phyloP scores from a whole-genome alignment of 495 filamentous ascomycete genomes.

The Talaromyces thailandensis region DNA sequence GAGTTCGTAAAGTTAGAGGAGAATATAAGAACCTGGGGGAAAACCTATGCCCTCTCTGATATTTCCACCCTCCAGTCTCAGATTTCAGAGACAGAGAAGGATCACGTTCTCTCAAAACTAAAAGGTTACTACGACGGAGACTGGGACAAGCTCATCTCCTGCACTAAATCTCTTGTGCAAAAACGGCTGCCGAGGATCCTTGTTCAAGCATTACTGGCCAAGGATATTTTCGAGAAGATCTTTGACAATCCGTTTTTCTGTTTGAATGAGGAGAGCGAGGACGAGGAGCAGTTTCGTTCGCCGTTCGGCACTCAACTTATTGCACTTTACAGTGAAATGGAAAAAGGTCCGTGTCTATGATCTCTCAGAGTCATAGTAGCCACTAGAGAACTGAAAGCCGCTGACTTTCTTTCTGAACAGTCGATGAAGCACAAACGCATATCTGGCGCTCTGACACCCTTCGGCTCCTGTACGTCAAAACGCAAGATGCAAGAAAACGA shows the following conservation, averaged over 20 bases:
- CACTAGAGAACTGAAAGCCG: not conserved
- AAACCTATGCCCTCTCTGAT: not conserved
- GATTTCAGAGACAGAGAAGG: not conserved
- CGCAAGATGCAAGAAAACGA: not conserved
- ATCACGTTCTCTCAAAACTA: not conserved
- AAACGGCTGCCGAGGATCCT: not conserved
- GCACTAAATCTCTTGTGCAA: not conserved
- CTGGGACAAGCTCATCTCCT: not conserved
- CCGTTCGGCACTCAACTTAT: not conserved
- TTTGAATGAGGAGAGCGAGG: not conserved
- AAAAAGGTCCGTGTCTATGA: not conserved
- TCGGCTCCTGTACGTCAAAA: not conserved
- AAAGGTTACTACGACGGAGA: not conserved
- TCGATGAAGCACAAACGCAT: not conserved
- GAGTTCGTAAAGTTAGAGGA: not conserved
- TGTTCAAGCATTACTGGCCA: not conserved
- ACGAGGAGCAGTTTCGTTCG: not conserved
- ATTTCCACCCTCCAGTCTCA: not conserved
- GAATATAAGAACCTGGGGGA: not conserved
- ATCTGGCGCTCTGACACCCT: not conserved
- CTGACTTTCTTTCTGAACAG: not conserved
- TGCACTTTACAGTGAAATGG: not conserved
- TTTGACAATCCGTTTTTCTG: not conserved
- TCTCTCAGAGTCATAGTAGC: not conserved
- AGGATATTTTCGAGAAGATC: not conserved